Evolutionary conservation across 1,284 basidiomycete species (phyloP), one percentile per base, ranked within the genome.

Genomic region (Pseudozyma tsukubaensis): DNA sequence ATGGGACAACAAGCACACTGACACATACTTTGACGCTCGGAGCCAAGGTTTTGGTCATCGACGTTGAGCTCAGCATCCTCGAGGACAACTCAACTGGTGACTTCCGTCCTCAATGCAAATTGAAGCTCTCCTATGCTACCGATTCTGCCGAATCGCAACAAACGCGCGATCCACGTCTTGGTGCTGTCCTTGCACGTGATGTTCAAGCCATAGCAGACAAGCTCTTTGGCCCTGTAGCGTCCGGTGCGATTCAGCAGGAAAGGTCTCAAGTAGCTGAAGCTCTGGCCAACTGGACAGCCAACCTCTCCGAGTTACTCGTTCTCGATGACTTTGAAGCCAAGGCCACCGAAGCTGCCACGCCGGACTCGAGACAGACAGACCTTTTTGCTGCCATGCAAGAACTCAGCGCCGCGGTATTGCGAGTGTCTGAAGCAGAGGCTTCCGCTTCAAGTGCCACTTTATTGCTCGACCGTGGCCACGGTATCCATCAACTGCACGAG

Each of bases 41-140:
- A 32, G 72, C 72, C 37, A 75, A 75, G 61, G 68, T 75, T n/a
- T 39, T 75, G 18, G 72, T 75, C 50, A 75, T 75, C 45, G 72
- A 75, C 36, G 61, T 75, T 54, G 72, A 75, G 36, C 52, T 75
- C 29, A 48, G 43, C 29, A 16, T 65, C 40, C 11, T 53, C 52
- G 50, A 39, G 8, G 13, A n/a, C 39, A 16, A 24, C 19, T 7
- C 21, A 16, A 12, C 18, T 32, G 13, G 32, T 13, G 44, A 14
- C 12, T 48, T 58, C 18, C 47, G 36, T 16, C 71, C 71, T 12
- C 61, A 59, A n/a, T 42, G 43, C 50, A 62, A 63, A 47, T 35
- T 75, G 24, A 75, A 75, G 54, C 59, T 75, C 16, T 75, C 72
- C 0, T 75, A 75, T 19, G 72, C 72, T 3, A 75, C 50, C 24